These are phyloP conservation scores for Pelargonium australe DNA, from an alignment of 441 rosid genomes.

Conservation along the genomic window DNA sequence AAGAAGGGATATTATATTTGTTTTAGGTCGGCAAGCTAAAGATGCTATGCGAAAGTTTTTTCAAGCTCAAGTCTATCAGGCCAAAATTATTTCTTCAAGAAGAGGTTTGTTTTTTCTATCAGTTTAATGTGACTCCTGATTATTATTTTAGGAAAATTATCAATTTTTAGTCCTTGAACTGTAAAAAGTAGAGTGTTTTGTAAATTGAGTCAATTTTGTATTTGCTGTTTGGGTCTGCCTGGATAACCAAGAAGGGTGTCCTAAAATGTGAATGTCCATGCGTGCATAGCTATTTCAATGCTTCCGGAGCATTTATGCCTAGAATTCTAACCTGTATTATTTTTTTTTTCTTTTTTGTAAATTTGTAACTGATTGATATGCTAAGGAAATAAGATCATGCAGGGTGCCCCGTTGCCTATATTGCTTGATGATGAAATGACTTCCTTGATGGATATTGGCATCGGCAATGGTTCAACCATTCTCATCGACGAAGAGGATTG, in stretches of 20 bases:
- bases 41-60: conserved; percentile 68
- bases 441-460: conserved; percentile 63
- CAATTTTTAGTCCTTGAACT: too few relatives aligned
- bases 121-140: neutral
- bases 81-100: conserved; percentile 59
- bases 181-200: neutral
- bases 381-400: neutral
- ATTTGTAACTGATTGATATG: too few relatives aligned
- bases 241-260: neutral
- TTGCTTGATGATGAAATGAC: conserved; percentile 74
- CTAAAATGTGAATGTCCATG: neutral
- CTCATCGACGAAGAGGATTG: conserved; percentile 69
- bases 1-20: conserved; percentile 6
- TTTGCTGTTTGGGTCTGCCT: neutral
- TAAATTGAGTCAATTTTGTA: neutral
- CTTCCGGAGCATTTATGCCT: neutral
- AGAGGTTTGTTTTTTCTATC: conserved; percentile 43
- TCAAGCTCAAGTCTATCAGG: conserved; percentile 56
- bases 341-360: too few relatives aligned
- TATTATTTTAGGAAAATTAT: neutral
- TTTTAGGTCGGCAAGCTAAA: conserved; percentile 78
- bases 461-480: conserved; percentile 54
- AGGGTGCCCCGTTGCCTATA: conserved; percentile 77
- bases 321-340: too few relatives aligned
- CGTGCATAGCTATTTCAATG: neutral